phyloP scores from a whole-genome alignment of 768 basidiomycete species.

The Lactifluus rugatus region DNA sequence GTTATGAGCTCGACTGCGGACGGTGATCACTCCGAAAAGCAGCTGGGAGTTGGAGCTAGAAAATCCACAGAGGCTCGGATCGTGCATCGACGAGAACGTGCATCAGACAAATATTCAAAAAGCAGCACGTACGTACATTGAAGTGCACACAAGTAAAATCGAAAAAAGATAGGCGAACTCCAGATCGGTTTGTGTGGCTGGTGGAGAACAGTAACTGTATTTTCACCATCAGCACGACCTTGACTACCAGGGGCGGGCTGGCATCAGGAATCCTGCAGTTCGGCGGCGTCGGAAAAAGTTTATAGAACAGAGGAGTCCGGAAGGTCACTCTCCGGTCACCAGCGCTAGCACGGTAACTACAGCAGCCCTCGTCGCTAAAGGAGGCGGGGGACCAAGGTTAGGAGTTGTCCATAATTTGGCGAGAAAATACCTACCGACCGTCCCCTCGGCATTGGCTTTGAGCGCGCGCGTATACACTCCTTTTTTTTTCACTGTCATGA shows the following conservation, averaged over 20 bases:
- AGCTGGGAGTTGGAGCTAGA: neutral
- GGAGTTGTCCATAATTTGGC: neutral
- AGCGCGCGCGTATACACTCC: neutral
- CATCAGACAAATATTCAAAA: slow-evolving; percentile 14
- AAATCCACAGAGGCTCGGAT: neutral
- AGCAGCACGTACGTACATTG: slow-evolving; percentile 4
- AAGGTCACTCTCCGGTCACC: too few species aligned
- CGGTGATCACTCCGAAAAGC: neutral
- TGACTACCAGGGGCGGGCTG: neutral
- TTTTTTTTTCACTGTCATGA: slow-evolving; percentile 4
- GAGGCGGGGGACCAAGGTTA: too few species aligned
- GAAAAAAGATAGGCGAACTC: neutral
- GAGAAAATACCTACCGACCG: too few species aligned
- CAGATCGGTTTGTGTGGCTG: neutral
- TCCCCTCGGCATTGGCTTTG: neutral
- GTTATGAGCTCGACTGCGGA: neutral
- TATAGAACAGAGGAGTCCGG: neutral
- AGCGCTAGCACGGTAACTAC: neutral
- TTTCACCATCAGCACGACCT: neutral
- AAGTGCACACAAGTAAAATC: neutral
- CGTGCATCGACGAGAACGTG: neutral
- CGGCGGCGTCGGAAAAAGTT: neutral
- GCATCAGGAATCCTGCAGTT: neutral
- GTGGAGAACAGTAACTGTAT: neutral
- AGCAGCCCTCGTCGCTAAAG: neutral